Evolutionary conservation across 768 basidiomycete genomes (phyloP).

Genomic region (Suillus hirtellus): DNA sequence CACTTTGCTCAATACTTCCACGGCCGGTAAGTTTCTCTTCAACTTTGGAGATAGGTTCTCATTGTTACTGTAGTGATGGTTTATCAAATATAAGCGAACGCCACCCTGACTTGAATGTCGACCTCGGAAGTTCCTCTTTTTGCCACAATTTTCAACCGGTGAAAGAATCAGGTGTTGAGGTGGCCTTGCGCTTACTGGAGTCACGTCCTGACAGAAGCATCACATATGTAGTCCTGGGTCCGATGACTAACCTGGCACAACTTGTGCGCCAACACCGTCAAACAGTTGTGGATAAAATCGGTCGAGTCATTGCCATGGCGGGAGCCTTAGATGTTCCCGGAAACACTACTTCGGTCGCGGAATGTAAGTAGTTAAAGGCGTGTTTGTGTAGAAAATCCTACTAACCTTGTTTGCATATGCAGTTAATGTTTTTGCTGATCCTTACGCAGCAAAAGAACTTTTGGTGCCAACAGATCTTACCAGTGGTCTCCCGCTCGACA

Average conservation of each 20-base stretch:
- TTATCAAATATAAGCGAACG: slow-evolving; percentile 57
- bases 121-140: slow-evolving; percentile 18
- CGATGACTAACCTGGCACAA: slow-evolving; percentile 77
- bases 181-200: slow-evolving; percentile 56
- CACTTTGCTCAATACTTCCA: slow-evolving; percentile 87
- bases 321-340: slow-evolving; percentile 91
- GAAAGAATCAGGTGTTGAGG: slow-evolving; percentile 48
- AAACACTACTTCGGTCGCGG: slow-evolving; percentile 78
- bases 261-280: slow-evolving; percentile 57
- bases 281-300: slow-evolving; percentile 58
- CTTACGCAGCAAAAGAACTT: slow-evolving; percentile 76
- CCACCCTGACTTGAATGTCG: slow-evolving; percentile 61
- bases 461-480: slow-evolving; percentile 43
- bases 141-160: slow-evolving; percentile 51
- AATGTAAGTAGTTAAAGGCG: slow-evolving; percentile 56
- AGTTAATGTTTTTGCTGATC: slow-evolving; percentile 91
- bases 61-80: slow-evolving; percentile 56
- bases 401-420: slow-evolving; percentile 6
- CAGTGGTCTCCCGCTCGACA: slow-evolving; percentile 58
- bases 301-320: slow-evolving; percentile 88
- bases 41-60: slow-evolving; percentile 2
- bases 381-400: slow-evolving; percentile 5
- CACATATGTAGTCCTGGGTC: slow-evolving; percentile 74
- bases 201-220: slow-evolving; percentile 51
- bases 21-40: slow-evolving; percentile 51